phyloP scores from a whole-genome alignment of 2,329 filamentous ascomycete genomes.

The Fusarium miscanthi region DNA sequence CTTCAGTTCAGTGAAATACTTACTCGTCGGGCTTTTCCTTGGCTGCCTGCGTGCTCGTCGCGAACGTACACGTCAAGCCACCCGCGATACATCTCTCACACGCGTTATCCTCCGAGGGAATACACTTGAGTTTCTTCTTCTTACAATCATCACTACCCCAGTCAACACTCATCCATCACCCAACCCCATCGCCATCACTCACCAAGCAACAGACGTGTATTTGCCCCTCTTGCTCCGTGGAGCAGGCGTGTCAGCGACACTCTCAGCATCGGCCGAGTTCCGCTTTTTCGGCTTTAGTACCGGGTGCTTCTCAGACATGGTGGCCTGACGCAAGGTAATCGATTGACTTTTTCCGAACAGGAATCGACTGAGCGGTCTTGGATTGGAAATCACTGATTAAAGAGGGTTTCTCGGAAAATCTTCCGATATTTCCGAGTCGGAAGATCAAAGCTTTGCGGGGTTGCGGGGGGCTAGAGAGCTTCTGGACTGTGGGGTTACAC shows the following conservation, averaged over 20 bases:
- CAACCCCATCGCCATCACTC: neutral
- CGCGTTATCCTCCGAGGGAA: slow-evolving; percentile 39
- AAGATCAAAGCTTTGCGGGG: neutral
- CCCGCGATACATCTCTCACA: slow-evolving; percentile 49
- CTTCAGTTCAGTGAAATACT: neutral
- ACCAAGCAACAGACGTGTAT: slow-evolving; percentile 54
- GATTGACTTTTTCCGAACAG: slow-evolving; percentile 1
- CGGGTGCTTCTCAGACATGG: neutral
- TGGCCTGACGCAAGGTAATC: neutral
- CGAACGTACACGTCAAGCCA: slow-evolving; percentile 45
- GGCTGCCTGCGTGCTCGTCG: slow-evolving; percentile 21
- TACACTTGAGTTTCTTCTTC: slow-evolving; percentile 55
- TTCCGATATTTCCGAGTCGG: slow-evolving; percentile 33
- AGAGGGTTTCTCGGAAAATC: slow-evolving; percentile 26
- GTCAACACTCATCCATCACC: slow-evolving; percentile 9
- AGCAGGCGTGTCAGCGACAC: neutral
- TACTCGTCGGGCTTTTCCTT: slow-evolving; percentile 41
- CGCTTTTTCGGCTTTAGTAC: slow-evolving; percentile 27
- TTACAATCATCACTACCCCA: slow-evolving; percentile 52
- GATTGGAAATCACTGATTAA: neutral
- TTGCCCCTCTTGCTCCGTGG: slow-evolving; percentile 49
- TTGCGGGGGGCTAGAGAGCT: neutral
- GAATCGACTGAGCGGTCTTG: neutral
- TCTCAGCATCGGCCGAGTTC: slow-evolving; percentile 20
- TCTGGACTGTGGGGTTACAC: neutral